Evolutionary conservation across 495 filamentous ascomycete genomes (phyloP).

Genomic region (Penicillium roqueforti): DNA sequence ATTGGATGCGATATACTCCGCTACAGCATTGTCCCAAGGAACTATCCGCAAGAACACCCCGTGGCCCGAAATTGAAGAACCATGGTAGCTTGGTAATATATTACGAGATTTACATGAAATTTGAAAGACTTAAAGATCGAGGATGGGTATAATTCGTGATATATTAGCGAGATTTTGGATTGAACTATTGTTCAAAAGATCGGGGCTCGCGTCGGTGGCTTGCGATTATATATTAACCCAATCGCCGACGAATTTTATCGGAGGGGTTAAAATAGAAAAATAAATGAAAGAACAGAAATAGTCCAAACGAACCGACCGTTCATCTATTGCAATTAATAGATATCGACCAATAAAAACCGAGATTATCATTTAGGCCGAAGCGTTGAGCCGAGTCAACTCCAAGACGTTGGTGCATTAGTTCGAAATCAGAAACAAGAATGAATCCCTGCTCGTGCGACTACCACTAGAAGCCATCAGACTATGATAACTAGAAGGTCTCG

Average conservation of each 20-base stretch:
- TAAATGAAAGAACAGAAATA: neutral
- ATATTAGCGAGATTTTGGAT: neutral
- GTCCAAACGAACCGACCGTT: neutral
- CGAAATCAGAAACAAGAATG: conserved; percentile 9
- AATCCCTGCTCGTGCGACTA: conserved; percentile 1
- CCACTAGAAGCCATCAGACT: neutral
- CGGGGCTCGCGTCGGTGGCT: neutral
- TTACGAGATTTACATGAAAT: neutral
- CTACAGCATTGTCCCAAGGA: neutral
- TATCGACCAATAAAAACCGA: neutral
- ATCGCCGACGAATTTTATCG: neutral
- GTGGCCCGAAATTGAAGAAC: conserved; percentile 4
- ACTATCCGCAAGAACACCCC: neutral
- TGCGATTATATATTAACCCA: neutral
- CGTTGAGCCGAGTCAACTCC: neutral
- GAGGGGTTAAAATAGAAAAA: neutral
- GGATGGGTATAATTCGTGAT: neutral
- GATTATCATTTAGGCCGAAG: conserved; percentile 2
- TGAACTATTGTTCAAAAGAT: neutral
- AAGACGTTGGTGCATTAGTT: neutral
- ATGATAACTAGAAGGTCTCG: neutral
- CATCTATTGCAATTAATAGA: neutral
- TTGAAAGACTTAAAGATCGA: neutral
- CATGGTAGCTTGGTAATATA: neutral
- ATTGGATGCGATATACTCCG: conserved; percentile 22